Evolutionary conservation across 1,139 yeast species (phyloP), one percentile per base, ranked within the genome.

Genomic region (Scheffersomyces parashehatae): DNA sequence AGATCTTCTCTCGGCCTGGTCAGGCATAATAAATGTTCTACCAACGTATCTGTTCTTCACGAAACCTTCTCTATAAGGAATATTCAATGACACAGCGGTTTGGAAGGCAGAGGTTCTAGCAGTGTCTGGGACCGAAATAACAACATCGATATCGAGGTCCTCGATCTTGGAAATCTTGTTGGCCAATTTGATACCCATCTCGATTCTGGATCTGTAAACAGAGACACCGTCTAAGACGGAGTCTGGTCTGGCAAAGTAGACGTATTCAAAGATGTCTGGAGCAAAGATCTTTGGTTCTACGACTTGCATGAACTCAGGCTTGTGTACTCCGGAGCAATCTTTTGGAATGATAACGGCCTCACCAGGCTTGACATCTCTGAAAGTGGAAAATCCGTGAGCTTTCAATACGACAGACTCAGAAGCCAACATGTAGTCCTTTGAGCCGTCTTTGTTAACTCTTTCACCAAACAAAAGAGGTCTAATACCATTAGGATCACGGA

Each of bases 1-100:
- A 9, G 97, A 88, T 45, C 91, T 83, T 67, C 99, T 83, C 68
- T 90, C 96, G 64, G 84, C 82, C 71, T 95, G 99, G 70, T 90
- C 91, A 11, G 99, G 98, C 99, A 93, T 93, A 60, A 93, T 93
- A 62, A 93, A 93, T 0, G 99, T 93, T 65, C 99, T 82, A 31
- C 99, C 99, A 50, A 93, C 95, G 60, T 93, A 93, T 59, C 98
- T 81, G 72, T 93, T 93, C 68, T 93, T 93, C 50, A 93, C 95
- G 61, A 93, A 95, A 24, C 98, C 99, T 70, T 93, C 99, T 62
- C 98, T 82, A 69, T 89, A 95, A 14, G 97, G 95, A 34, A 89
- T 65, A 42, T 82, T 80, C 51, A 93, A 75, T 39, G 82, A 73
- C 34, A 87, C 93, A 2, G 99, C 93, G 68, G 96, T 86, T 64